These are phyloP conservation scores for Capsicum pubescens DNA, from an alignment of 257 asterid genomes.

Conservation along the genomic window DNA sequence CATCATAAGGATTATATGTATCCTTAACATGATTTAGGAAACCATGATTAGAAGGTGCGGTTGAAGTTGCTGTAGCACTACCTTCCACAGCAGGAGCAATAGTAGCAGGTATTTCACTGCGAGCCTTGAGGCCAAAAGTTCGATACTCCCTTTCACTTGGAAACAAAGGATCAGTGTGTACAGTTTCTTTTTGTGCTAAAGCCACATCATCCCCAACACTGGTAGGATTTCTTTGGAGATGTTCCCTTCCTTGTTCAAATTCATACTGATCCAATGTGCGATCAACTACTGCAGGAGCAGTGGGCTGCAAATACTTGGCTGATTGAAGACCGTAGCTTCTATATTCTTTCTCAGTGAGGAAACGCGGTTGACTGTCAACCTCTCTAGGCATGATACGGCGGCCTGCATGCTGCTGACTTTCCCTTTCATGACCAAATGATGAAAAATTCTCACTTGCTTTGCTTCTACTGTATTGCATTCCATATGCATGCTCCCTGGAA, in stretches of 20 bases:
- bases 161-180: conserved; percentile 39
- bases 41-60: conserved; percentile 30
- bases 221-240: conserved; percentile 41
- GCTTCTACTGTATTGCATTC: conserved; percentile 31
- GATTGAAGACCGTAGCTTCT: conserved; percentile 71
- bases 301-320: conserved; percentile 48
- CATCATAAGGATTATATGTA: conserved; percentile 57
- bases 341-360: conserved; percentile 77
- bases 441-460: conserved; percentile 36
- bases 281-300: conserved; percentile 34
- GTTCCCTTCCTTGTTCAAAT: conserved; percentile 50
- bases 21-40: conserved; percentile 28
- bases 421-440: conserved; percentile 40
- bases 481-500: conserved; percentile 35
- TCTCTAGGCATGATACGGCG: conserved; percentile 36
- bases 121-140: conserved; percentile 58
- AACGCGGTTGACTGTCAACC: conserved; percentile 43
- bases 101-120: conserved; percentile 35
- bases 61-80: conserved; percentile 36
- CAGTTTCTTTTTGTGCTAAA: conserved; percentile 46
- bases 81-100: conserved; percentile 21
- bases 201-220: conserved; percentile 35
- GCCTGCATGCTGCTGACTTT: conserved; percentile 38
- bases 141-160: conserved; percentile 66
- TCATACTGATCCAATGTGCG: conserved; percentile 37